Conservation (phyloP, 768 basidiomycete species). For the Kwoniella pini region DNA sequence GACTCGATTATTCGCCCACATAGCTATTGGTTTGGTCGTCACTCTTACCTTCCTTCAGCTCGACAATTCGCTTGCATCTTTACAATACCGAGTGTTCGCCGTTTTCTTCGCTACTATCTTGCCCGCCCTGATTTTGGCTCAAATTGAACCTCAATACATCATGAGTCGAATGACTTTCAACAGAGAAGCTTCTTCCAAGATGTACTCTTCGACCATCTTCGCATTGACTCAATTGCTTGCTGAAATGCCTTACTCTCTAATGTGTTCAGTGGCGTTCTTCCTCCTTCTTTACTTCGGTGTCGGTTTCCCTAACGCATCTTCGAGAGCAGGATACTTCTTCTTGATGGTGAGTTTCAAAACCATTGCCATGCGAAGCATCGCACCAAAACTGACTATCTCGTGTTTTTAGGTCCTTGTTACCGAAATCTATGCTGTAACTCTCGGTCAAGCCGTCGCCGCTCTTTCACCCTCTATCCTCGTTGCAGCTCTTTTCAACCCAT, state of each 20-base stretch:
- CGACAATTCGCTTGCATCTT: constrained; percentile 58
- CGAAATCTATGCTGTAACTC: constrained; percentile 70
- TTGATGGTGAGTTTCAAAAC: constrained; percentile 24
- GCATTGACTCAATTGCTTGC: constrained; percentile 77
- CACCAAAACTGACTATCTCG: not conserved
- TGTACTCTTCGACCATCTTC: constrained; percentile 83
- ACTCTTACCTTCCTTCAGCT: constrained; percentile 75
- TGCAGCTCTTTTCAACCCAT: constrained; percentile 78
- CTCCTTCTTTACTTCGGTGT: constrained; percentile 56
- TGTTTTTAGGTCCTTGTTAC: constrained; percentile 62
- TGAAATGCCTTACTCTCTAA: constrained; percentile 64
- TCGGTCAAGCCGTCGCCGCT: constrained; percentile 68
- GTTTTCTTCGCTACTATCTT: constrained; percentile 60
- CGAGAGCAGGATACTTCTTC: constrained; percentile 52
- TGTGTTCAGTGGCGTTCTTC: constrained; percentile 76
- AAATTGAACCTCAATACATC: constrained; percentile 82
- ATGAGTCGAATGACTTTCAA: constrained; percentile 61
- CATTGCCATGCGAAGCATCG: not conserved
- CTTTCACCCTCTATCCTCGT: constrained; percentile 75
- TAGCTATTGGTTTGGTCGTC: constrained; percentile 59
- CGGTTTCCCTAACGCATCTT: constrained; percentile 47
- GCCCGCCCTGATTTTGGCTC: constrained; percentile 76
- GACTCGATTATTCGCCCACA: constrained; percentile 74
- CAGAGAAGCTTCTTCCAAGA: constrained; percentile 74
- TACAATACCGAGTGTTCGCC: constrained; percentile 77